Percentiles rank a stretch among this genome's conserved stretches.
These are phyloP conservation scores for Zygosaccharomyces lentus DNA, from an alignment of 805 yeast species.

Conservation along the genomic window DNA sequence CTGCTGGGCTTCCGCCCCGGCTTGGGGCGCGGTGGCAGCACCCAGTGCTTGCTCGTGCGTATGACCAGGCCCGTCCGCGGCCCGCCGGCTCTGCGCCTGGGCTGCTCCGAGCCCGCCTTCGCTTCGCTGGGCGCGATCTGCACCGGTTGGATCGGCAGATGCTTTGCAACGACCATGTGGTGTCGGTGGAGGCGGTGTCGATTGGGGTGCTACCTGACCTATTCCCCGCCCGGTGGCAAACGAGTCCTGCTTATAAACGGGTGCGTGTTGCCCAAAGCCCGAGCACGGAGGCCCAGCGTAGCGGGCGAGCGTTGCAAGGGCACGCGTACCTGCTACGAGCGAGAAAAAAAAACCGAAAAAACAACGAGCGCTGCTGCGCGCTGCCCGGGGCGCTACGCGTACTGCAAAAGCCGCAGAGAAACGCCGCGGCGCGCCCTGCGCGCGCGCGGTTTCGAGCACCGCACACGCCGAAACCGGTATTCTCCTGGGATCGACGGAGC, in stretches of 20 bases:
- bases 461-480: too few species aligned
- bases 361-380: too few species aligned
- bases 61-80: slow-evolving; percentile 28
- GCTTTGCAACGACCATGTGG: slow-evolving; percentile 5
- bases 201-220: not conserved
- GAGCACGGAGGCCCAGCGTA: not conserved
- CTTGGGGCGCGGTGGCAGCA: slow-evolving; percentile 78
- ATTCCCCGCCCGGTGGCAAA: not conserved
- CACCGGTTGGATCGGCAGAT: slow-evolving; percentile 6
- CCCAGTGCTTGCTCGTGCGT: slow-evolving; percentile 76
- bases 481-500: too few species aligned
- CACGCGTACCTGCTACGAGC: not conserved
- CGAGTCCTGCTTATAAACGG: not conserved
- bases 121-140: slow-evolving; percentile 5
- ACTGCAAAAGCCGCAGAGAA: too few species aligned
- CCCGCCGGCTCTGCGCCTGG: slow-evolving; percentile 15
- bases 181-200: not conserved
- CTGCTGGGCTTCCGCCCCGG: slow-evolving; percentile 54
- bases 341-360: not conserved
- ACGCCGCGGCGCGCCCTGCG: too few species aligned
- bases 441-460: too few species aligned
- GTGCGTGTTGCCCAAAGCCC: not conserved
- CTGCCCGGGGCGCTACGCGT: too few species aligned
- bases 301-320: not conserved
- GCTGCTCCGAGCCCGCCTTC: slow-evolving; percentile 1